These are phyloP conservation scores for Wickerhamomyces sp. DNA, from an alignment of 1,139 yeast species.

Conservation along the genomic window DNA sequence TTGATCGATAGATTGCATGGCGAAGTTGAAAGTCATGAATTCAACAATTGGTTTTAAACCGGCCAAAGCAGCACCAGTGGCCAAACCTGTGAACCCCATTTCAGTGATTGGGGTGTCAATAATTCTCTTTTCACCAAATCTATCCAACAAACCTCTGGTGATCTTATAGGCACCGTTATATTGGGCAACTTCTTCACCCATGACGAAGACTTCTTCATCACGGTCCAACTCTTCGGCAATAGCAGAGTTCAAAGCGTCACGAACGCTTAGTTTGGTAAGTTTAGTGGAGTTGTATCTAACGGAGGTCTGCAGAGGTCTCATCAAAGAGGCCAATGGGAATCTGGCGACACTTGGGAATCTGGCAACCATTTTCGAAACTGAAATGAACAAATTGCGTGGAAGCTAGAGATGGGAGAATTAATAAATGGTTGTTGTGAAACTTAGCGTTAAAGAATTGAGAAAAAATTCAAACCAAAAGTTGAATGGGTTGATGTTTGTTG, in stretches of 20 bases:
- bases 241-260: slow-evolving; percentile 95
- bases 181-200: slow-evolving; percentile 99
- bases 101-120: slow-evolving; percentile 98
- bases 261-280: slow-evolving; percentile 75
- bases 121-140: slow-evolving; percentile 95
- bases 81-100: slow-evolving; percentile 97
- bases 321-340: slow-evolving; percentile 14
- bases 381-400: neutral
- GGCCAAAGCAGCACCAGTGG: slow-evolving; percentile 96
- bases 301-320: slow-evolving; percentile 4
- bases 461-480: neutral
- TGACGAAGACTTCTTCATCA: slow-evolving; percentile 87
- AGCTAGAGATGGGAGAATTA: neutral
- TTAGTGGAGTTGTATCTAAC: slow-evolving; percentile 33
- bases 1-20: slow-evolving; percentile 99
- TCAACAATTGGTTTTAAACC: slow-evolving; percentile 97
- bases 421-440: neutral
- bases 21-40: slow-evolving; percentile 98
- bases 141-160: slow-evolving; percentile 90
- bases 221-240: slow-evolving; percentile 97
- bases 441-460: neutral
- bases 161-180: slow-evolving; percentile 99
- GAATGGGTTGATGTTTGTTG: neutral
- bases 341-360: slow-evolving; percentile 7
- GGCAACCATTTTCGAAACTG: neutral